Percentiles rank a stretch among this genome's conserved stretches.
phyloP scores from a whole-genome alignment of 2,329 filamentous ascomycete species.

The Pyrenophora graminea region DNA sequence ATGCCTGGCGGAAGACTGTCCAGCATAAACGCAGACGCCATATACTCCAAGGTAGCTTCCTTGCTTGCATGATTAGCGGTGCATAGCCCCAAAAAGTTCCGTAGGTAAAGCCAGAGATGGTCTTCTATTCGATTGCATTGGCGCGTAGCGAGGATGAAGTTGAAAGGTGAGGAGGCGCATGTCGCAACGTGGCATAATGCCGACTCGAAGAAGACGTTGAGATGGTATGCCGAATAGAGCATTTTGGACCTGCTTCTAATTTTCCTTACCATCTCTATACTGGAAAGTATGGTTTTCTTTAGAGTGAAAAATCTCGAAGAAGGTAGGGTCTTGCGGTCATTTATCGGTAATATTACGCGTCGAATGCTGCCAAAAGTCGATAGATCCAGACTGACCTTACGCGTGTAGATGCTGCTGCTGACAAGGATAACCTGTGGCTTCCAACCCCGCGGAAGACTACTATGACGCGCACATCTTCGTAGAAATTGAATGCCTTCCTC shows the following conservation, averaged over 20 bases:
- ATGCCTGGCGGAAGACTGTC: slow-evolving; percentile 12
- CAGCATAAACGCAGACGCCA: slow-evolving; percentile 8
- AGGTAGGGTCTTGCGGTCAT: not conserved
- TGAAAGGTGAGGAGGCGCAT: slow-evolving; percentile 2
- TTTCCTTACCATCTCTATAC: slow-evolving; percentile 12
- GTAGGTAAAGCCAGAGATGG: slow-evolving; percentile 5
- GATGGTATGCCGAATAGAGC: slow-evolving; percentile 17
- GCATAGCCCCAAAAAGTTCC: slow-evolving; percentile 10
- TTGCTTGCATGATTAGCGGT: not conserved
- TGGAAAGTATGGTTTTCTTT: slow-evolving; percentile 7
- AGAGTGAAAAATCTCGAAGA: slow-evolving; percentile 4
- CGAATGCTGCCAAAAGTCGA: slow-evolving; percentile 1
- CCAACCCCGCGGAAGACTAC: not conserved
- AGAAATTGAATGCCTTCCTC: slow-evolving; percentile 10
- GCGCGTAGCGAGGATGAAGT: slow-evolving; percentile 11
- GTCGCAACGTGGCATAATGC: slow-evolving; percentile 7
- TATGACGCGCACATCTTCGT: slow-evolving; percentile 4
- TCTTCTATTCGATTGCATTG: slow-evolving; percentile 11
- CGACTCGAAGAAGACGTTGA: slow-evolving; percentile 13
- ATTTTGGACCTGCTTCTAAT: not conserved
- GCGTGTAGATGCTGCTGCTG: slow-evolving; percentile 6
- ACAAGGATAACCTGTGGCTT: slow-evolving; percentile 14
- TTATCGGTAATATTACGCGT: not conserved
- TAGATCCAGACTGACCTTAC: not conserved
- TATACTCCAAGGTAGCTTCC: slow-evolving; percentile 11